Base-by-base conservation (phyloP, 202 grass and related monocot genomes). In the Zoysia matrella region DNA sequence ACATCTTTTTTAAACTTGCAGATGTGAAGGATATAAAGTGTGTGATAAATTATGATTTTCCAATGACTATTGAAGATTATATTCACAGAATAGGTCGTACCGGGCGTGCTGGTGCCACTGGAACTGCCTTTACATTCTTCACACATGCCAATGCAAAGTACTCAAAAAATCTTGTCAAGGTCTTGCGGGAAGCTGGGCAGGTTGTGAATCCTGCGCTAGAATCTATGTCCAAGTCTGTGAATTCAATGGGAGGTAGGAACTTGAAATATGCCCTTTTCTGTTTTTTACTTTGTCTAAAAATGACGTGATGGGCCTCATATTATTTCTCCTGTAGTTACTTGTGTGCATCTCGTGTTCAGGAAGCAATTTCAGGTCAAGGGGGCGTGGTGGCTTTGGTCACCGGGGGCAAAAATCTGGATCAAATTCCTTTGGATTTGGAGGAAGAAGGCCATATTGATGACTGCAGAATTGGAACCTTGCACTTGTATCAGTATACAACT, bases 11-110 rank as follows among this genome's bases (percentile, higher is more conserved):
- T 76, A 73, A 74, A 83, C 83, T 88, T 93, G 77, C 96, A 99
- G 96, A 99, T 79, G 96, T 99, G 56, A 99, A 99, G 83, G 93
- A 99, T 82, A 99, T 95, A 90, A 99, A 99, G 81, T 99, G 96
- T 51, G 96, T 99, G 66, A 86, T 99, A 80, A 99, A 99, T 85
- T 99, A 85, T 90, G 96, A 99, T 86, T 99, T 99, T 56, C 96
- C 96, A 50, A 95, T 89, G 50, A 92, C 86, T 72, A 82, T 99
- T 16, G 96, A 99, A 69, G 96, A 99, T 83, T 99, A 99, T 83
- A 90, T 99, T 79, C 96, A 98, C 72, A 95, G 92, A 78, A 99
- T 99, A 80, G 96, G 96, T 47, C 89, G 96, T n/a, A 99, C 93
- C 53, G 96, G 96, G 36, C 91, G 96, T 80, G 96, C 93, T 72